Percentiles rank a stretch among this genome's conserved stretches.
phyloP scores from a whole-genome alignment of 371 early-diverging fungal genomes.

The Rhizopus arrhizus region DNA sequence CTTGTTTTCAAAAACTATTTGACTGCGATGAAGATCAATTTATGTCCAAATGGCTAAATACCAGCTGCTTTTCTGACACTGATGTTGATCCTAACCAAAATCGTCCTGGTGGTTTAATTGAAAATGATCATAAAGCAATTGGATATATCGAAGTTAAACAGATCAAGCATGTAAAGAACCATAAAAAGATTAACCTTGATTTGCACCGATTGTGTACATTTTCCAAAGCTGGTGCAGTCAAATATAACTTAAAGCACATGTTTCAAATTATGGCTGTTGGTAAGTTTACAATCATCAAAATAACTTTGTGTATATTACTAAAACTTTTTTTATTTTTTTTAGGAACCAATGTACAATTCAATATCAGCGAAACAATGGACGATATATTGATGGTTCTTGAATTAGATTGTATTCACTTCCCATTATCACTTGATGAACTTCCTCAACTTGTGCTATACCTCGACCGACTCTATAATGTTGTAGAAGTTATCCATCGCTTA shows the following conservation, averaged over 20 bases:
- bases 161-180: conserved; percentile 17
- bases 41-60: conserved; percentile 13
- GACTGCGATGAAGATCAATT: conserved; percentile 12
- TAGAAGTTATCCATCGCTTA: conserved; percentile 11
- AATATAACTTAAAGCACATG: conserved; percentile 12
- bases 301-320: conserved; percentile 18
- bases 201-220: conserved; percentile 12
- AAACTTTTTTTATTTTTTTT: conserved; percentile 17
- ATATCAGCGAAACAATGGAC: conserved; percentile 12
- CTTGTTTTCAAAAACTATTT: conserved; percentile 16
- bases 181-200: conserved; percentile 18
- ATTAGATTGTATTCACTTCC: conserved; percentile 17
- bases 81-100: conserved; percentile 18
- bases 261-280: conserved; percentile 22
- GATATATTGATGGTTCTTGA: conserved; percentile 19
- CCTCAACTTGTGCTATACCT: conserved; percentile 21
- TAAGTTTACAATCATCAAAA: conserved; percentile 12
- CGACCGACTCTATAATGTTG: conserved; percentile 13
- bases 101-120: conserved; percentile 14
- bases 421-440: conserved; percentile 18
- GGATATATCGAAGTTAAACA: conserved; percentile 20
- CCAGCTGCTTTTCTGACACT: conserved; percentile 11
- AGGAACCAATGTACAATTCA: conserved; percentile 17
- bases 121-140: conserved; percentile 13
- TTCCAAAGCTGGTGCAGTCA: conserved; percentile 14